phyloP scores from a whole-genome alignment of 257 asterid genomes.

The Solanum sejunctum region DNA sequence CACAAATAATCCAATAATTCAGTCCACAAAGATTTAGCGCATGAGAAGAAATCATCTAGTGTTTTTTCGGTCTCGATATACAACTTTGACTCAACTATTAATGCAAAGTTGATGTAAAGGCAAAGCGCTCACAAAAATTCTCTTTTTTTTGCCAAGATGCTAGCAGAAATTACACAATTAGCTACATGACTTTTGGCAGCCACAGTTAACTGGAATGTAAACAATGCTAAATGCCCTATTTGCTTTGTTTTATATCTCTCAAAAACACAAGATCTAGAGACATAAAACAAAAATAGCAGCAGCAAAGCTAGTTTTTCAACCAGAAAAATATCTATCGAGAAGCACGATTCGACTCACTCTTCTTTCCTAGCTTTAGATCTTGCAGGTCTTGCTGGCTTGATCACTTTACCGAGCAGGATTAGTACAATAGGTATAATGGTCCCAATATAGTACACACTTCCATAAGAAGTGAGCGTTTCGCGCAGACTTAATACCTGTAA shows the following conservation, averaged over 20 bases:
- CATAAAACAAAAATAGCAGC: background rate
- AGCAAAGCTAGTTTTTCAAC: background rate
- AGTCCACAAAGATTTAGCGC: background rate
- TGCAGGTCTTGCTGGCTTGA: slow-evolving; percentile 65
- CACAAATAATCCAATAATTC: background rate
- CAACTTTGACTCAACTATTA: background rate
- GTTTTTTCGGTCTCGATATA: background rate
- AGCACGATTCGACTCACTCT: slow-evolving; percentile 23
- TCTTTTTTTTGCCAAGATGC: background rate
- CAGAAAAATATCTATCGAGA: background rate
- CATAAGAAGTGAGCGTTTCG: slow-evolving; percentile 60
- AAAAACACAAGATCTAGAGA: background rate
- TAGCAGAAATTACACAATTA: background rate
- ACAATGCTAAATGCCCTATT: background rate
- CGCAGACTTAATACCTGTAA: slow-evolving; percentile 67
- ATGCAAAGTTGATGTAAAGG: background rate
- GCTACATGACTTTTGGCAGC: background rate
- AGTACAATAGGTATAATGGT: slow-evolving; percentile 53
- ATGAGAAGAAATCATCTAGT: background rate
- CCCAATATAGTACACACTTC: slow-evolving; percentile 76
- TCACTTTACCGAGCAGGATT: slow-evolving; percentile 53
- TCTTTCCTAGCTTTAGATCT: slow-evolving; percentile 63
- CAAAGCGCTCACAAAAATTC: background rate
- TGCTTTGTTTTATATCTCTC: background rate
- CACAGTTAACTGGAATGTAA: background rate